phyloP scores from a whole-genome alignment of 352 stramenopile species.

The Phytophthora colocasiae region DNA sequence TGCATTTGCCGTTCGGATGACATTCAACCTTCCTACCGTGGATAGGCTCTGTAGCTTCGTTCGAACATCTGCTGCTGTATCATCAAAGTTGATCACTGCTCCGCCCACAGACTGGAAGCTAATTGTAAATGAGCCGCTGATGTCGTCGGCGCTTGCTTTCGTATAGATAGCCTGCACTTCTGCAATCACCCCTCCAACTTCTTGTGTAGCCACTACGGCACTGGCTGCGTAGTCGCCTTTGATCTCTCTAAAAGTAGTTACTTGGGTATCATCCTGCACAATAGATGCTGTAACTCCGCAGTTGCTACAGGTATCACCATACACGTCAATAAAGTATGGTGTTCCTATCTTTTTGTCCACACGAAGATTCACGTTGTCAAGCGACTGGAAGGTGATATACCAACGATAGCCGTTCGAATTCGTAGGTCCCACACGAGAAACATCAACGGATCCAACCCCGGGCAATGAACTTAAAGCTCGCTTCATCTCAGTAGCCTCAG shows the following conservation, averaged over 20 bases:
- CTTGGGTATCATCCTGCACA: slow-evolving; percentile 47
- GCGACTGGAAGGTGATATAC: slow-evolving; percentile 75
- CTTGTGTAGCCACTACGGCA: slow-evolving; percentile 55
- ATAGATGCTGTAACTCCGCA: slow-evolving; percentile 52
- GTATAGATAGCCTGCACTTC: slow-evolving; percentile 75
- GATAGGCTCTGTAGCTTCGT: slow-evolving; percentile 77
- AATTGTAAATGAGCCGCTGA: slow-evolving; percentile 64
- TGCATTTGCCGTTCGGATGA: slow-evolving; percentile 52
- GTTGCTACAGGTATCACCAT: slow-evolving; percentile 46
- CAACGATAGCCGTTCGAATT: slow-evolving; percentile 66
- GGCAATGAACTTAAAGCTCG: slow-evolving; percentile 49
- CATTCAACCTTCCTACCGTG: slow-evolving; percentile 67
- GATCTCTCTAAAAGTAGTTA: slow-evolving; percentile 37
- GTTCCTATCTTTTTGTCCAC: slow-evolving; percentile 60
- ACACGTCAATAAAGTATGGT: slow-evolving; percentile 45
- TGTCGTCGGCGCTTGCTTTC: slow-evolving; percentile 41
- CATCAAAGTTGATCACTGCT: slow-evolving; percentile 71
- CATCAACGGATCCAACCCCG: slow-evolving; percentile 64
- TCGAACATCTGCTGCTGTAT: slow-evolving; percentile 73
- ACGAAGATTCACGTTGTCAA: slow-evolving; percentile 55
- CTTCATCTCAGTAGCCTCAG: slow-evolving; percentile 62
- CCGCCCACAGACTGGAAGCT: slow-evolving; percentile 74
- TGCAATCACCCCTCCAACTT: slow-evolving; percentile 63
- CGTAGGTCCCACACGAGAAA: slow-evolving; percentile 64
- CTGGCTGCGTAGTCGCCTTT: slow-evolving; percentile 48